Conservation (phyloP, 2,329 filamentous ascomycete genomes). For the Neopestalotiopsis rosae region DNA sequence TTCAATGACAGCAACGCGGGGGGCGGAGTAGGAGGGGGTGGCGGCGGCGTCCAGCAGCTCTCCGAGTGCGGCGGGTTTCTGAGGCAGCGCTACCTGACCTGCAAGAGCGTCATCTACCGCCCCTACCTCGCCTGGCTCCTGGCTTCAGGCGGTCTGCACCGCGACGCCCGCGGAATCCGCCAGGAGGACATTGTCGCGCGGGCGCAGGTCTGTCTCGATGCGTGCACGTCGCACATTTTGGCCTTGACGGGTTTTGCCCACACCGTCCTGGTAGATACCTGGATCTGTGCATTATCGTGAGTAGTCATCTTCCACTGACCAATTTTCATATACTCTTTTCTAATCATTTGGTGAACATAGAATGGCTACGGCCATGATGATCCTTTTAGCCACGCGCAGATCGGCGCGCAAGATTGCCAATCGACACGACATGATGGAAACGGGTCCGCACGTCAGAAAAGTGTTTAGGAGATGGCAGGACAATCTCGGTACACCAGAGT, state of each 20-base stretch:
- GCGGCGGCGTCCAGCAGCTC: conserved; percentile 20
- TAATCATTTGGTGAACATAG: conserved; percentile 29
- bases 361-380: conserved; percentile 55
- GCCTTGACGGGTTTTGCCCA: conserved; percentile 54
- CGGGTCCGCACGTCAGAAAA: conserved; percentile 46
- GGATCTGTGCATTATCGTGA: conserved; percentile 60
- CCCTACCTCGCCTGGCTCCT: conserved; percentile 57
- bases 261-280: conserved; percentile 57
- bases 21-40: no score
- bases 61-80: conserved; percentile 54
- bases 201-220: conserved; percentile 49
- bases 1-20: background rate
- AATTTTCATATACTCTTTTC: no score
- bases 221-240: conserved; percentile 53
- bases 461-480: conserved; percentile 49
- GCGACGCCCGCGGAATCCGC: conserved; percentile 24
- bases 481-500: conserved; percentile 42
- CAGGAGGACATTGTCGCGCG: conserved; percentile 30
- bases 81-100: conserved; percentile 56
- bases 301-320: conserved; percentile 23
- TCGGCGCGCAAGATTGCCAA: conserved; percentile 43
- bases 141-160: conserved; percentile 30
- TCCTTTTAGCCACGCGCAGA: conserved; percentile 50
- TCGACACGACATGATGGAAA: conserved; percentile 41
- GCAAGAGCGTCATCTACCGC: conserved; percentile 56